Evolutionary conservation across 257 asterid genomes (phyloP).

Genomic region (Solanum microdontum): DNA sequence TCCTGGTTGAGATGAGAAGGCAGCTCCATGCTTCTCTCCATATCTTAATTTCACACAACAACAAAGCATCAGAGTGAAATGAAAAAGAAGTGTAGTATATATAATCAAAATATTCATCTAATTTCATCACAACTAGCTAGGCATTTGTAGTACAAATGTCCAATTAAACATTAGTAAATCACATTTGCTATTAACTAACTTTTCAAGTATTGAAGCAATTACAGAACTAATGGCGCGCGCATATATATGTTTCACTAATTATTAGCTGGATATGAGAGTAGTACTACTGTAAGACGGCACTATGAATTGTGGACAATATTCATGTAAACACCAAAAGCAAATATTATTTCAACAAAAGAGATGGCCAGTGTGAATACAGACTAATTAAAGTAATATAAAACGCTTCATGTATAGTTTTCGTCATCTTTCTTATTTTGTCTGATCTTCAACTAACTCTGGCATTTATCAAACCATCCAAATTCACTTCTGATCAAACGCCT

Average conservation of each 20-base stretch:
- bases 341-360: background rate
- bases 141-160: background rate
- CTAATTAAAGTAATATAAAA: background rate
- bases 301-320: background rate
- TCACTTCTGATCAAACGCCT: background rate
- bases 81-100: background rate
- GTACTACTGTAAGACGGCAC: background rate
- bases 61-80: background rate
- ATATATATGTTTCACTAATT: background rate
- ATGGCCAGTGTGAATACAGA: background rate
- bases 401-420: background rate
- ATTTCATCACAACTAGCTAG: background rate
- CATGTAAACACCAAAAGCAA: background rate
- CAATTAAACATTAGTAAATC: background rate
- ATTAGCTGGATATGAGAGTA: background rate
- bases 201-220: background rate
- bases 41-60: background rate
- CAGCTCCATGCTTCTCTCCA: slow-evolving; percentile 37
- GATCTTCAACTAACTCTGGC: background rate
- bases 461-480: background rate
- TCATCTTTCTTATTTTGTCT: background rate
- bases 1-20: slow-evolving; percentile 19
- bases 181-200: background rate
- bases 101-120: background rate
- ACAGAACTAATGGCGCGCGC: background rate